These are phyloP conservation scores for Colletotrichum shisoi DNA, from an alignment of 2,329 filamentous ascomycete genomes.

Conservation along the genomic window DNA sequence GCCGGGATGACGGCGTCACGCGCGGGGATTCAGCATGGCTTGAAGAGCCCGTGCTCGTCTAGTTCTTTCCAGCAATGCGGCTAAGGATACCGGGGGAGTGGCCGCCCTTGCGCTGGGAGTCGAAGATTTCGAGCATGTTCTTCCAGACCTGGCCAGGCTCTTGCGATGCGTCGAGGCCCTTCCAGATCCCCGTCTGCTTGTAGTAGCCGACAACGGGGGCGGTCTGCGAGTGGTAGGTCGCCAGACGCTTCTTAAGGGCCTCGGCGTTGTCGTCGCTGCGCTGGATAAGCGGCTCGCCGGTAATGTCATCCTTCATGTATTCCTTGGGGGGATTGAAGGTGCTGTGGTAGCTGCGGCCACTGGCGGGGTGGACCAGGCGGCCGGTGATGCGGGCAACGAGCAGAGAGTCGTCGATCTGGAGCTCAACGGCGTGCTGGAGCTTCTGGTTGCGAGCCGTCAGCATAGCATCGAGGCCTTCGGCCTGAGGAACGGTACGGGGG, in stretches of 20 bases:
- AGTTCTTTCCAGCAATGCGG: conserved; percentile 47
- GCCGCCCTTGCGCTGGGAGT: conserved; percentile 46
- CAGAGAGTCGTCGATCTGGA: conserved; percentile 93
- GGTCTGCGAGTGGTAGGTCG: conserved; percentile 94
- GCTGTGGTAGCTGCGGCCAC: conserved; percentile 95
- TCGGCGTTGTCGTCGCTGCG: conserved; percentile 97
- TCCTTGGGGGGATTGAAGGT: conserved; percentile 98
- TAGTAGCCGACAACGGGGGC: conserved; percentile 94
- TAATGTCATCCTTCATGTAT: conserved; percentile 93
- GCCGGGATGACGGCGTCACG: conserved; percentile 2
- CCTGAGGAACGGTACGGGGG: conserved; percentile 94
- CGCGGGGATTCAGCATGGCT: neutral
- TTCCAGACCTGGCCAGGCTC: conserved; percentile 96
- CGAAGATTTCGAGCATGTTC: conserved; percentile 85
- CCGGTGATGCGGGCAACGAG: conserved; percentile 96
- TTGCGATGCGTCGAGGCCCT: conserved; percentile 92
- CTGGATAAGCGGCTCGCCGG: conserved; percentile 95
- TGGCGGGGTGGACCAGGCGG: conserved; percentile 93
- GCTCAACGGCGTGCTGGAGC: conserved; percentile 93
- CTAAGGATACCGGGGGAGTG: conserved; percentile 54
- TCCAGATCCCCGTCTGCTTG: conserved; percentile 97
- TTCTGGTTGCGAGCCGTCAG: conserved; percentile 78
- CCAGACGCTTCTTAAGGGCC: conserved; percentile 91
- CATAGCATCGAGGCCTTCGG: conserved; percentile 94
- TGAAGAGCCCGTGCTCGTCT: conserved; percentile 31